phyloP scores from a whole-genome alignment of 176 grass and related monocot genomes.

The Urochloa ruziziensis region DNA sequence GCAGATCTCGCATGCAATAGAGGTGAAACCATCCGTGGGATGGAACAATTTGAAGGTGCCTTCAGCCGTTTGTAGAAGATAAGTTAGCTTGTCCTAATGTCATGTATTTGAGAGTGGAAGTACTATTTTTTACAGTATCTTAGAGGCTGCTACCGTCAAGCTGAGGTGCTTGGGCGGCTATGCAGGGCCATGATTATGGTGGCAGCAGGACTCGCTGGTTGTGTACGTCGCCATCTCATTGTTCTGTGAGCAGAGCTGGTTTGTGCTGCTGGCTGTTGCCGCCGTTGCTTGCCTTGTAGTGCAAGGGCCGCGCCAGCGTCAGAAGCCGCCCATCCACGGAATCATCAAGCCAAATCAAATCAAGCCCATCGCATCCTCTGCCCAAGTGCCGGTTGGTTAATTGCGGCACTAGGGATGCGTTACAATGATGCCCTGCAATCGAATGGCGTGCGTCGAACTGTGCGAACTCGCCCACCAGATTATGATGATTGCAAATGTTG shows the following conservation, averaged over 20 bases:
- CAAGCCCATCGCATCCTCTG: neutral
- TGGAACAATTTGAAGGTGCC: too few species aligned
- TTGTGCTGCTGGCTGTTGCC: neutral
- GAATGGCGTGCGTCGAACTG: neutral
- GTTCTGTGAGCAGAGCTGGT: neutral
- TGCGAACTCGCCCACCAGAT: neutral
- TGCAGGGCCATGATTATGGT: too few species aligned
- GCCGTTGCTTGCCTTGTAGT: neutral
- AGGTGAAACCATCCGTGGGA: too few species aligned
- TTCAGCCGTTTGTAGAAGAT: too few species aligned
- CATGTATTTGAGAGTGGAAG: too few species aligned
- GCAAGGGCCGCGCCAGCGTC: neutral
- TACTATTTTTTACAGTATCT: too few species aligned
- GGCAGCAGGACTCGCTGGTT: neutral
- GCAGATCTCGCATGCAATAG: too few species aligned
- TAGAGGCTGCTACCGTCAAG: too few species aligned
- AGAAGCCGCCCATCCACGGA: neutral
- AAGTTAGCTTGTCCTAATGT: too few species aligned
- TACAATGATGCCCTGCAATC: neutral
- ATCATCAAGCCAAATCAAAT: neutral
- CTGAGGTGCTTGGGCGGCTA: too few species aligned
- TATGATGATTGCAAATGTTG: too few species aligned
- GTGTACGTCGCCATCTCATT: neutral
- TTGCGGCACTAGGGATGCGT: neutral
- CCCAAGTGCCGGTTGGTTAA: neutral